These are phyloP conservation scores for Hawksworthiomyces lignivorus DNA, from an alignment of 2,329 filamentous ascomycete genomes.

Conservation along the genomic window DNA sequence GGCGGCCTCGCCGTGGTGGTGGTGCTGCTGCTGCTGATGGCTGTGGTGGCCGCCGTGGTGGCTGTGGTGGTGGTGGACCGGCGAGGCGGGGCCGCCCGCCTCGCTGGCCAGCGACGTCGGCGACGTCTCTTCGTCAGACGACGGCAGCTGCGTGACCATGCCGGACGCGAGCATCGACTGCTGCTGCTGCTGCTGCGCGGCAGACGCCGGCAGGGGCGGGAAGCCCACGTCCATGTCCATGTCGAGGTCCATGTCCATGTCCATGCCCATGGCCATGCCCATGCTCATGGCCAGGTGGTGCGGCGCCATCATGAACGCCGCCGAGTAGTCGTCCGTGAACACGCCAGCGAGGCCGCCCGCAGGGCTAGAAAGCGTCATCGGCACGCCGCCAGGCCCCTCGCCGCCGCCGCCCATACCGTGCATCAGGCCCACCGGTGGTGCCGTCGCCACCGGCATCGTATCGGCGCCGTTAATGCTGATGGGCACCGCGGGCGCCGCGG, in stretches of 20 bases:
- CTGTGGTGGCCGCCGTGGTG: conserved; percentile 9
- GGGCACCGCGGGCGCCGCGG: no score
- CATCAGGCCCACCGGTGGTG: no score
- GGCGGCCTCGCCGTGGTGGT: conserved; percentile 5
- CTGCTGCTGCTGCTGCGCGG: no score
- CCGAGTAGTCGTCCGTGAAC: background rate
- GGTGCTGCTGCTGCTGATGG: conserved; percentile 10
- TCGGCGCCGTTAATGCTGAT: no score
- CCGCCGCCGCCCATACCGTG: no score
- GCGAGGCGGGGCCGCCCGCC: background rate
- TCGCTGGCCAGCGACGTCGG: background rate
- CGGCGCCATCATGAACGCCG: conserved; percentile 6
- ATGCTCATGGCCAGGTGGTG: conserved; percentile 32
- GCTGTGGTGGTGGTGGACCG: background rate
- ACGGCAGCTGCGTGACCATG: conserved; percentile 10
- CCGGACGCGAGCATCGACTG: background rate
- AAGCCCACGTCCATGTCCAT: conserved; percentile 11
- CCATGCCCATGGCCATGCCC: conserved; percentile 31
- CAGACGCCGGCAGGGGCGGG: background rate
- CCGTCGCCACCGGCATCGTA: no score
- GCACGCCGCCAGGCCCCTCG: background rate
- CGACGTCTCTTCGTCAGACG: conserved; percentile 18
- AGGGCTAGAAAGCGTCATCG: background rate
- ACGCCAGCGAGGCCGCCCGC: background rate
- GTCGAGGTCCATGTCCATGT: conserved; percentile 10